Conservation (phyloP, 305 asterid species). For the Euphrasia arctica region DNA sequence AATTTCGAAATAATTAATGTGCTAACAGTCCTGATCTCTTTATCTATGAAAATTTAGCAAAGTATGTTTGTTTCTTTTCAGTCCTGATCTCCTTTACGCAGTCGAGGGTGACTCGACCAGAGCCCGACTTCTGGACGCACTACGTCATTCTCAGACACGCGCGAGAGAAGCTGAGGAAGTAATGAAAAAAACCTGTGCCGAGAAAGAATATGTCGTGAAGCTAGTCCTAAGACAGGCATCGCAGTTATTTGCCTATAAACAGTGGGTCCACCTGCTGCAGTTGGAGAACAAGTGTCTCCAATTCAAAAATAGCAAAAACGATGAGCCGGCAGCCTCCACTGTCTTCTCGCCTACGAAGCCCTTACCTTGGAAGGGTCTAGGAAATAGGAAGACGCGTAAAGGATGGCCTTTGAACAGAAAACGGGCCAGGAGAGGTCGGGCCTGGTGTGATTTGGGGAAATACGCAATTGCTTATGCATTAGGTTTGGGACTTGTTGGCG, state of each 20-base stretch:
- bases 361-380: constrained; percentile 45
- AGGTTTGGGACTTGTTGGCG: constrained; percentile 86
- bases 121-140: constrained; percentile 76
- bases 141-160: constrained; percentile 94
- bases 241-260: constrained; percentile 80
- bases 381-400: constrained; percentile 35
- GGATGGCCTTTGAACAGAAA: constrained; percentile 34
- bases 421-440: constrained; percentile 32
- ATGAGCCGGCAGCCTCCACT: constrained; percentile 29
- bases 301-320: constrained; percentile 37
- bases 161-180: constrained; percentile 92
- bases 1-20: too few relatives aligned
- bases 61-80: too few relatives aligned
- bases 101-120: constrained; percentile 40
- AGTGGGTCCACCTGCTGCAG: constrained; percentile 81
- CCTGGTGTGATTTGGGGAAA: constrained; percentile 36
- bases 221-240: constrained; percentile 82
- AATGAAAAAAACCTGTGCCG: constrained; percentile 62
- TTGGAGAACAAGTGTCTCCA: constrained; percentile 67
- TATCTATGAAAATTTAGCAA: too few relatives aligned
- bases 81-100: constrained; percentile 15
- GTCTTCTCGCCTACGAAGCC: constrained; percentile 22
- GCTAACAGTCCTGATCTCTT: too few relatives aligned
- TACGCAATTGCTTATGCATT: constrained; percentile 61
- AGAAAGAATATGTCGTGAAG: constrained; percentile 77